Evolutionary conservation across 2,329 filamentous ascomycete genomes (phyloP).

Genomic region (Paracoccidioides lutzii): DNA sequence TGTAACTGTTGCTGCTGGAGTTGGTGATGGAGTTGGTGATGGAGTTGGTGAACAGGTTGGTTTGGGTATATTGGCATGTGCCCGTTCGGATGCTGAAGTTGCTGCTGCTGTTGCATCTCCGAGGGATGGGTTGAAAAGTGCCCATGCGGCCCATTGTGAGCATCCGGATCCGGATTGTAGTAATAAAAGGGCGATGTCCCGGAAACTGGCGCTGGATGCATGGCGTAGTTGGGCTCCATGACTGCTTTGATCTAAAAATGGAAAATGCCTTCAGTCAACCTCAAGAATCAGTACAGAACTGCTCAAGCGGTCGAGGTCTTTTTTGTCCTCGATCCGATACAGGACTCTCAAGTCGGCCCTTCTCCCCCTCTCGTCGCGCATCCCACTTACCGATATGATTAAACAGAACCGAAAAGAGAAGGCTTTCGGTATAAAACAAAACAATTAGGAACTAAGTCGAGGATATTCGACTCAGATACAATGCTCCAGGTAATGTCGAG

Average conservation of each 20-base stretch:
- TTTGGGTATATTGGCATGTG: constrained; percentile 21
- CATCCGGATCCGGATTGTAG: constrained; percentile 65
- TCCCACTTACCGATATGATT: not conserved
- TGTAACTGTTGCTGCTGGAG: constrained; percentile 12
- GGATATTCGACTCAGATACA: not conserved
- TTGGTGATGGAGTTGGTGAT: constrained; percentile 22
- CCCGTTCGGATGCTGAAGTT: constrained; percentile 8
- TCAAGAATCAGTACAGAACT: not conserved
- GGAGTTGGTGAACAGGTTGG: constrained; percentile 32
- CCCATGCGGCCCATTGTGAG: constrained; percentile 60
- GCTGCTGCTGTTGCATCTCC: constrained; percentile 27
- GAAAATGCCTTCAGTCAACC: not conserved
- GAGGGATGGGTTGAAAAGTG: constrained; percentile 57
- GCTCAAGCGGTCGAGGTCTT: not conserved
- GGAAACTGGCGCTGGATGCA: constrained; percentile 34
- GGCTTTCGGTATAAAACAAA: not conserved
- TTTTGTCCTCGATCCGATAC: not conserved
- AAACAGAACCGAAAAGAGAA: not conserved
- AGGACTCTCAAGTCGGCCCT: too few species aligned
- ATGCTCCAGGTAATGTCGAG: not conserved
- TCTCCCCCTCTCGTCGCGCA: not conserved
- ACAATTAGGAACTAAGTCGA: constrained; percentile 1
- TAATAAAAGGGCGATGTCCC: constrained; percentile 69
- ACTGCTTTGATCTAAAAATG: constrained; percentile 10
- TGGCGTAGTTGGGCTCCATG: constrained; percentile 54